These are phyloP conservation scores for Mycena vulgaris DNA, from an alignment of 768 basidiomycete species.

Conservation along the genomic window DNA sequence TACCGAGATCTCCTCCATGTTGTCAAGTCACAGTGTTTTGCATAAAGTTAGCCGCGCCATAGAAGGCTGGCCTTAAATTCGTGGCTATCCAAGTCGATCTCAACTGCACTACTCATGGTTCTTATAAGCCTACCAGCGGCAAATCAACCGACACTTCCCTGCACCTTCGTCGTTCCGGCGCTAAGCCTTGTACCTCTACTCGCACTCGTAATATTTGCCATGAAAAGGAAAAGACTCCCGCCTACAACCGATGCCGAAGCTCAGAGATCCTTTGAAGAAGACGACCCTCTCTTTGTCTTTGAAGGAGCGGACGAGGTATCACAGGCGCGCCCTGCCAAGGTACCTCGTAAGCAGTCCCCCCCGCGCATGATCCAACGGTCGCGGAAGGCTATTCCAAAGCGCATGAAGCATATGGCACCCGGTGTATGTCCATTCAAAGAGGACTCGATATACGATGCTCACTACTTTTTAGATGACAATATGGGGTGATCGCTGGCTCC, in stretches of 20 bases:
- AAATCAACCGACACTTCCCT: conserved; percentile 17
- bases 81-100: conserved; percentile 11
- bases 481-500: conserved; percentile 34
- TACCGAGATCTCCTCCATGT: conserved; percentile 47
- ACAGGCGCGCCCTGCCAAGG: background rate
- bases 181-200: conserved; percentile 25
- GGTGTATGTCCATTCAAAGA: conserved; percentile 17
- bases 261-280: conserved; percentile 1
- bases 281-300: background rate
- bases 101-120: background rate
- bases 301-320: background rate
- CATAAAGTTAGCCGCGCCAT: conserved; percentile 4
- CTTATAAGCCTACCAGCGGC: conserved; percentile 23
- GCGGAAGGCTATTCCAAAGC: conserved; percentile 30
- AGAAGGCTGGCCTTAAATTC: conserved; percentile 10
- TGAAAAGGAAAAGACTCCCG: conserved; percentile 24
- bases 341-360: conserved; percentile 3
- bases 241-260: conserved; percentile 16
- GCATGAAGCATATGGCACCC: conserved; percentile 32
- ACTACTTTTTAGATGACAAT: conserved; percentile 22
- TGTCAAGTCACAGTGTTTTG: conserved; percentile 15
- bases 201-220: conserved; percentile 30
- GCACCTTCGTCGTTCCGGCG: conserved; percentile 15
- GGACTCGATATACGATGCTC: conserved; percentile 3
- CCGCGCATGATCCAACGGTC: conserved; percentile 27